Evolutionary conservation across 805 yeast genomes (phyloP).

Genomic region (Candida arabinofermentans): DNA sequence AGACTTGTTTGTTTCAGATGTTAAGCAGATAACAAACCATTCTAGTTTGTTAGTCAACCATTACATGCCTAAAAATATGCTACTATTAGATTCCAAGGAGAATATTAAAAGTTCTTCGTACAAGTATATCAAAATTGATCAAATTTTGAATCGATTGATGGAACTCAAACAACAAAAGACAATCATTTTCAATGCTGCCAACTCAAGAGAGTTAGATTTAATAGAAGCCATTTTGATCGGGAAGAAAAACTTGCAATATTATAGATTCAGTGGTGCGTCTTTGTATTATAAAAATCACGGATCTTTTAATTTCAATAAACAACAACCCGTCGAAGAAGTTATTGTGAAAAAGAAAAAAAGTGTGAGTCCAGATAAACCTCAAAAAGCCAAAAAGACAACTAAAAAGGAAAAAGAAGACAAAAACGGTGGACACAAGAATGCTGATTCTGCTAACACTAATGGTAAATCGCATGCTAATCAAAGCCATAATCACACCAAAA

Average conservation of each 20-base stretch:
- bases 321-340: constrained; percentile 10
- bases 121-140: constrained; percentile 53
- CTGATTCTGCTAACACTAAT: not conserved
- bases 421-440: not conserved
- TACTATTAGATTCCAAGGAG: constrained; percentile 62
- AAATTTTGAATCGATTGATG: constrained; percentile 37
- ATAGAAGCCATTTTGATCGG: constrained; percentile 80
- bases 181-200: constrained; percentile 50
- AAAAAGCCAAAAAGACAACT: constrained; percentile 3
- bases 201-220: constrained; percentile 67
- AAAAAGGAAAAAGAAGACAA: constrained; percentile 1
- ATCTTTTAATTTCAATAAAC: constrained; percentile 26
- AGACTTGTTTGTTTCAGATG: constrained; percentile 41
- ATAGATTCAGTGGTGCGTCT: constrained; percentile 63
- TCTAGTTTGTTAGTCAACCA: constrained; percentile 74
- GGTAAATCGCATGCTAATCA: constrained; percentile 1
- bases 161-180: constrained; percentile 22
- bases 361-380: not conserved
- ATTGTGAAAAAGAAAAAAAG: constrained; percentile 3
- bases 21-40: constrained; percentile 53
- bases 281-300: constrained; percentile 36
- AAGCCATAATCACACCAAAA: constrained; percentile 4
- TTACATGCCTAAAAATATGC: constrained; percentile 65
- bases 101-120: constrained; percentile 51
- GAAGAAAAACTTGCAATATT: constrained; percentile 52